These are phyloP conservation scores for Boechera stricta DNA, from an alignment of 345 rosid species.

Conservation along the genomic window DNA sequence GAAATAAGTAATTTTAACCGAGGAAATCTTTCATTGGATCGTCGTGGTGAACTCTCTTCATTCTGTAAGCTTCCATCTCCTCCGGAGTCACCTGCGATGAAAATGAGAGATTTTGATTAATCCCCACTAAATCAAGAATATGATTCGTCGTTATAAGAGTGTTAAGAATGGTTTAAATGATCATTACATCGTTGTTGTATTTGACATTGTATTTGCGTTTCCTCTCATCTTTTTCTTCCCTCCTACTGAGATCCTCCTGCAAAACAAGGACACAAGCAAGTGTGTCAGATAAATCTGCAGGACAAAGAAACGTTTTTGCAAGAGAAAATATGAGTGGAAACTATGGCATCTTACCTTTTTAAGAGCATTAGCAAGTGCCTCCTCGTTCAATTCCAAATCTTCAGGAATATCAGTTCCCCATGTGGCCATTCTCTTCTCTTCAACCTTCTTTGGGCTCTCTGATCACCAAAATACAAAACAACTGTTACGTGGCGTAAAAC, in stretches of 20 bases:
- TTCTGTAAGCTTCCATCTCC: constrained; percentile 85
- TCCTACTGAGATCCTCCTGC: constrained; percentile 66
- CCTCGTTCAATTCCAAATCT: constrained; percentile 67
- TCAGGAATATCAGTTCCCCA: constrained; percentile 87
- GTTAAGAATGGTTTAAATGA: background rate
- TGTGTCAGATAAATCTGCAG: background rate
- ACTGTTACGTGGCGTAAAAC: constrained; percentile 3
- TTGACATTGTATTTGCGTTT: constrained; percentile 69
- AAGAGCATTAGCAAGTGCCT: constrained; percentile 64
- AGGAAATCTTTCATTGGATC: constrained; percentile 63
- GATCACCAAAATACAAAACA: constrained; percentile 14
- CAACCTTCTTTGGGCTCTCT: constrained; percentile 49
- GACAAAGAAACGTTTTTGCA: background rate
- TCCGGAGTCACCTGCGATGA: constrained; percentile 63
- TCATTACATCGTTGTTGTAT: constrained; percentile 63
- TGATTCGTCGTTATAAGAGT: background rate
- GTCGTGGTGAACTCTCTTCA: constrained; percentile 73
- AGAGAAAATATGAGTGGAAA: background rate
- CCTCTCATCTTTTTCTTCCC: constrained; percentile 66
- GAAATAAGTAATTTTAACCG: background rate
- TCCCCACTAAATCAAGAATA: background rate
- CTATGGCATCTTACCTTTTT: constrained; percentile 55
- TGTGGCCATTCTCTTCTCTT: constrained; percentile 68
- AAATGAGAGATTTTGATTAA: background rate
- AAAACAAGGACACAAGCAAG: background rate